Base-by-base conservation (phyloP, 345 rosid species). In the Dipteronia sinensis region DNA sequence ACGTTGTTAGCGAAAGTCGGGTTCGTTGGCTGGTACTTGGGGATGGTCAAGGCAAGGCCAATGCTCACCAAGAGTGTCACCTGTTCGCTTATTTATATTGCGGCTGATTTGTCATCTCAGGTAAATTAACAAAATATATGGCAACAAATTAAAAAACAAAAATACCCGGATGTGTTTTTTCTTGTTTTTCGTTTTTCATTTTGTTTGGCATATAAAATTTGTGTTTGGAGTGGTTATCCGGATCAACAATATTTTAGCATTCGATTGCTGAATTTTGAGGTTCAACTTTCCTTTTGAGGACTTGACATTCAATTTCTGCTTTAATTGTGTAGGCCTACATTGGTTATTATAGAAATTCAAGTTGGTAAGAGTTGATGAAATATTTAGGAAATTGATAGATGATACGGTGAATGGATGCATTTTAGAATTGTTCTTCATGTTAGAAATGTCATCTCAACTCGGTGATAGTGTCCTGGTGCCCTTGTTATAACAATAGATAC, bases 21-120 rank as follows among this genome's bases (percentile, higher is more conserved):
- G 44, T 85, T 96, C 67, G 83, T 96, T 22, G 89, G 90, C 0
- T 94, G 98, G 99, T 92, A 96, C 80, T 76, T 96, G 86, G 89
- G 86, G 12, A 89, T 92, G 98, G 86, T 96, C 27, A 89, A 94
- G 86, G 84, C 98, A 0, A 71, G 94, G 29, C 98, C 99, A 42
- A 76, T 96, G 83, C 68, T 94, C 13, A 92, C 98, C 0, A 96
- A 96, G 85, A 90, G 95, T 55, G 62, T 86, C 72, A 91, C 98
- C 1, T 82, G 89, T 9, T 82, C 94, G 42, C 83, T 90, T 74
- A 90, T 92, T 78, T 96, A 94, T 82, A 76, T 83, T 10, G 98
- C 98, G 10, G 97, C 99, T 46, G 99, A 92, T 81, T 78, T 94
- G 76, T 90, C 99, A 17, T 90, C 99, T 69, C 99, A 96, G 99